Evolutionary conservation across 345 rosid genomes (phyloP), one percentile per base, ranked within the genome.

Genomic region (Dovyalis caffra): DNA sequence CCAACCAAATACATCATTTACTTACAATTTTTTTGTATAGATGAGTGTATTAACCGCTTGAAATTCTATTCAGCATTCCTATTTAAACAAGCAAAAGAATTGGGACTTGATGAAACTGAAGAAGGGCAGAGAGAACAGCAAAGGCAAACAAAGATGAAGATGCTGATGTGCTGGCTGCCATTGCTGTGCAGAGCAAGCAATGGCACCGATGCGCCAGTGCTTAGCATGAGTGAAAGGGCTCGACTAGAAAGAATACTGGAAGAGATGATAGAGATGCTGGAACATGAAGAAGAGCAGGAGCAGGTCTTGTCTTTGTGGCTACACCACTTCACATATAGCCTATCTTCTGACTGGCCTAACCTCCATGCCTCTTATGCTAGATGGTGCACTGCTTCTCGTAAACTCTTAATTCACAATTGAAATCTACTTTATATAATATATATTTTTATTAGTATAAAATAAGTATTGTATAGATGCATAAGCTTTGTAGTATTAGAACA

Each of bases 321-420:
- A 45, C 94, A 87, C 73, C 93, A 92, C 80, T 92, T 89, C 91
- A 84, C 91, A 5, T 69, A 79, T 64, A 81, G 83, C 67, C 71
- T 93, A 5, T 83, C 92, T 71, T 89, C 97, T 2, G 98, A 94
- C 75, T 92, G 97, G 98, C 98, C 98, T 62, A 88, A 94, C 57
- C 96, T 94, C 71, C 85, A 81, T 35, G 66, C 79, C 57, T 87
- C 88, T 14, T 94, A 86, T 78, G 67, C 86, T 53, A 89, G 87
- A 64, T 94, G 97, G 97, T 92, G 90, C 73, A 56, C 74, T 32
- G 80, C 90, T 69, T 88, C 98, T 81, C 97, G 97, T 64, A 82
- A 81, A 77, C 88, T 84, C 71, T 80, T 92, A 45, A 79, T 83
- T 70, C 82, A 76, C 29, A 51, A 75, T 18, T 51, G 57, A 51